Percentiles rank a stretch among this genome's conserved stretches.
These are phyloP conservation scores for Termitomyces sp. DNA, from an alignment of 768 basidiomycete species.

Conservation along the genomic window DNA sequence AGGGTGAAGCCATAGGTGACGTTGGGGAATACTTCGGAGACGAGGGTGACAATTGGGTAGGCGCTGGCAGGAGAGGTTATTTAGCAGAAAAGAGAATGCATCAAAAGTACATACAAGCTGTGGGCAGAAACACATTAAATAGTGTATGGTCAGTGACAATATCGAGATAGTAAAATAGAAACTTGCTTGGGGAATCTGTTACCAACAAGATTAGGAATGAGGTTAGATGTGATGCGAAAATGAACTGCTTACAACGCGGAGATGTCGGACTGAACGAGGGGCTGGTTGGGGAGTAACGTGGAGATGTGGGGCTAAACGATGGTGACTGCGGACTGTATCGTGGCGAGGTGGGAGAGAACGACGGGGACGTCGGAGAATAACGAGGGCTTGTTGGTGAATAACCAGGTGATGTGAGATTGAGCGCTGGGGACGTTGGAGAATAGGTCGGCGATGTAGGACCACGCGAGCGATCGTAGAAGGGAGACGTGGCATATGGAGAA, in stretches of 20 bases:
- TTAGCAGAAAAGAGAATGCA: background rate
- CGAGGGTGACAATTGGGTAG: conserved; percentile 80
- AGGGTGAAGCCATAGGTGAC: conserved; percentile 83
- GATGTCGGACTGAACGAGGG: conserved; percentile 93
- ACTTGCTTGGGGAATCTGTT: conserved; percentile 80
- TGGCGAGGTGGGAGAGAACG: conserved; percentile 83
- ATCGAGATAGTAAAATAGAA: background rate
- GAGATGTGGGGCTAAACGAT: conserved; percentile 87
- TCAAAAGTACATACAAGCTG: conserved; percentile 54
- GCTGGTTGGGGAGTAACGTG: conserved; percentile 84
- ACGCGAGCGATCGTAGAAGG: conserved; percentile 66
- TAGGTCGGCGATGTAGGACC: conserved; percentile 76
- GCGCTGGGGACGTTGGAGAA: conserved; percentile 83
- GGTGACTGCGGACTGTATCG: conserved; percentile 88
- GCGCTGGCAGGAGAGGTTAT: conserved; percentile 44
- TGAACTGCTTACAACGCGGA: conserved; percentile 72
- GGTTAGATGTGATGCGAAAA: background rate
- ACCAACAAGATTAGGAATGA: conserved; percentile 16
- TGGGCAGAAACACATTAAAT: conserved; percentile 5
- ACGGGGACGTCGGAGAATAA: conserved; percentile 83
- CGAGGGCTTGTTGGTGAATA: conserved; percentile 84
- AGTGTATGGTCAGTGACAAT: conserved; percentile 20
- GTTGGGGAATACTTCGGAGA: conserved; percentile 94
- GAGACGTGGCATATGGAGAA: conserved; percentile 81
- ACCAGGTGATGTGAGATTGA: conserved; percentile 78